Evolutionary conservation across 345 rosid species (phyloP).

Genomic region (Camelina sativa): DNA sequence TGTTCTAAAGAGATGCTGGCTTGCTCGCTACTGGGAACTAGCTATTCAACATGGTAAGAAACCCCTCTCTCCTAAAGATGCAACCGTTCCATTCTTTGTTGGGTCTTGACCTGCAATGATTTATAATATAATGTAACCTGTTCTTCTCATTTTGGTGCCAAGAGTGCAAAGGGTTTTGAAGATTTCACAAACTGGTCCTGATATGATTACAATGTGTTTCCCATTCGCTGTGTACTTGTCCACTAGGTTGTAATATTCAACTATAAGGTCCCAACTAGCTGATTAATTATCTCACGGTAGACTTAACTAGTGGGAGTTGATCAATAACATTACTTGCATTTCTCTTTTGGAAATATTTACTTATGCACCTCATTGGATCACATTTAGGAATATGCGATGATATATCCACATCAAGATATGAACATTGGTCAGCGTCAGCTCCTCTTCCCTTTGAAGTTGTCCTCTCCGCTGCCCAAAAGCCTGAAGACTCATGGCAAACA

Average conservation of each 20-base stretch:
- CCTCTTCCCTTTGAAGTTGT: conserved; percentile 99
- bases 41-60: conserved; percentile 79
- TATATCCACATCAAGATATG: conserved; percentile 76
- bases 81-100: conserved; percentile 7
- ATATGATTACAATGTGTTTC: background rate
- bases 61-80: background rate
- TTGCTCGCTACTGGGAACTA: conserved; percentile 98
- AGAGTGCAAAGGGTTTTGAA: background rate
- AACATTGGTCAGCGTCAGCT: conserved; percentile 94
- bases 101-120: conserved; percentile 9
- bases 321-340: conserved; percentile 16
- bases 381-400: conserved; percentile 71
- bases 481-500: conserved; percentile 78
- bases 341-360: conserved; percentile 16
- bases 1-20: conserved; percentile 99
- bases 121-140: conserved; percentile 11
- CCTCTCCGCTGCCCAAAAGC: conserved; percentile 91
- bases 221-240: background rate
- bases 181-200: background rate
- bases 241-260: conserved; percentile 6
- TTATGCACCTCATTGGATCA: conserved; percentile 17
- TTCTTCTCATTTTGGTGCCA: conserved; percentile 2
- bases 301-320: background rate
- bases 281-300: background rate
- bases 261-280: background rate